Base-by-base conservation (phyloP, 768 basidiomycete genomes). In the Russula brevipes region DNA sequence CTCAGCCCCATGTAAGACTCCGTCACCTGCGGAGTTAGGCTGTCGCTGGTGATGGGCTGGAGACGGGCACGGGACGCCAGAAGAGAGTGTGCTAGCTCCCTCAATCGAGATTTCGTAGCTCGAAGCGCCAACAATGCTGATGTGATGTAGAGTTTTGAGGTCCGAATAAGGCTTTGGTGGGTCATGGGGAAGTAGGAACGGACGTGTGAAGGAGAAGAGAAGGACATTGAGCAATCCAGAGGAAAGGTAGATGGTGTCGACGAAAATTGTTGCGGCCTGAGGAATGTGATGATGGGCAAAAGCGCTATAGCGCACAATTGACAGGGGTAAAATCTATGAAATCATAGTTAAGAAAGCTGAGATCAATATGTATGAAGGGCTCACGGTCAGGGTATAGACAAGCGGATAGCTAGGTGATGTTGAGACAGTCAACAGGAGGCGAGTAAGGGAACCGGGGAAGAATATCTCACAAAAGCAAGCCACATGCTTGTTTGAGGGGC, bases 401-500 rank as follows among this genome's bases (percentile, higher is more conserved):
- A 41, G 19, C 38, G 53, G 53, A 33, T 54, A 54, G 53, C 53
- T 54, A 12, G 36, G 24, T 24, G 36, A 24, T 24, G 36, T 10
- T 24, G 9, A 41, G 19, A 19, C 4, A 17, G 39, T 24, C 24
- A 24, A 14, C 36, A 14, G 24, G 19, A 9, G n/a, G 53, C n/a
- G 38, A 54, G 38, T 39, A 14, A 4, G 5, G 53, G 9, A 41
- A 24, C 24, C 24, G 24, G 14, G 10, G 51, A 19, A 24, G n/a
- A 19, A 24, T 38, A 9, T 16, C 54, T 54, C 54, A 54, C 54
- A 42, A 54, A 54, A 54, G 54, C 42, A 54, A 16, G 16, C 54
- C 54, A 14, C 31, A 54, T 31, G 39, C 54, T 42, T 42, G 54
- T 6, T 42, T 42, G 6, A 14, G 6, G 12, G 54, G 7, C 54